These are phyloP conservation scores for Neonectria neomacrospora DNA, from an alignment of 2,329 filamentous ascomycete genomes.

Conservation along the genomic window DNA sequence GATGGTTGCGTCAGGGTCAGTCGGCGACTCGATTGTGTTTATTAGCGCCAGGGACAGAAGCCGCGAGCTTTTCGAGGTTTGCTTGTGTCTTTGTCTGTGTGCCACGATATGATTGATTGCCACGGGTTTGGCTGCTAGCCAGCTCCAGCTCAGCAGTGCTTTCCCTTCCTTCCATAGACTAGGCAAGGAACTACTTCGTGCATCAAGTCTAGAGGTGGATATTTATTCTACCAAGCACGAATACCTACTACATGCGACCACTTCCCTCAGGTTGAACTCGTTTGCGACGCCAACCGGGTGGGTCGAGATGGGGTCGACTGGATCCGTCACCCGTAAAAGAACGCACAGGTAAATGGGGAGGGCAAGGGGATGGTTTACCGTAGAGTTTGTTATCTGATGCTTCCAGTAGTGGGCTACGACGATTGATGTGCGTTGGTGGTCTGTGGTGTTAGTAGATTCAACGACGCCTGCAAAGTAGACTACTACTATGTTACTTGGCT, in stretches of 20 bases:
- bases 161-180: background rate
- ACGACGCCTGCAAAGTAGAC: too few species aligned
- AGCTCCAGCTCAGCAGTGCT: background rate
- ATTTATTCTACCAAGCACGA: background rate
- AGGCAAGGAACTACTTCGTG: background rate
- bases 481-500: too few species aligned
- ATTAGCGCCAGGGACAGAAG: constrained; percentile 5
- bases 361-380: background rate
- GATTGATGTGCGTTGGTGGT: background rate
- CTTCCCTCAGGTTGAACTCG: constrained; percentile 15
- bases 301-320: background rate
- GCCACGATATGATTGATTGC: background rate
- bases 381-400: background rate
- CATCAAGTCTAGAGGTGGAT: background rate
- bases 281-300: constrained; percentile 4
- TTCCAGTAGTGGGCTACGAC: background rate
- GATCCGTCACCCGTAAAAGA: background rate
- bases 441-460: background rate
- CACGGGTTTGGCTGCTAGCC: background rate
- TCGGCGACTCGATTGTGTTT: constrained; percentile 7
- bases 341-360: constrained; percentile 5
- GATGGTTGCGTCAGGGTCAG: constrained; percentile 19
- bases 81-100: background rate
- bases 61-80: background rate
- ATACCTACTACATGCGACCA: constrained; percentile 9